A percentile compares a stretch with the other conserved stretches of the same genome.
These are phyloP conservation scores for Moricandia arvensis DNA, from an alignment of 345 rosid genomes.

Conservation along the genomic window DNA sequence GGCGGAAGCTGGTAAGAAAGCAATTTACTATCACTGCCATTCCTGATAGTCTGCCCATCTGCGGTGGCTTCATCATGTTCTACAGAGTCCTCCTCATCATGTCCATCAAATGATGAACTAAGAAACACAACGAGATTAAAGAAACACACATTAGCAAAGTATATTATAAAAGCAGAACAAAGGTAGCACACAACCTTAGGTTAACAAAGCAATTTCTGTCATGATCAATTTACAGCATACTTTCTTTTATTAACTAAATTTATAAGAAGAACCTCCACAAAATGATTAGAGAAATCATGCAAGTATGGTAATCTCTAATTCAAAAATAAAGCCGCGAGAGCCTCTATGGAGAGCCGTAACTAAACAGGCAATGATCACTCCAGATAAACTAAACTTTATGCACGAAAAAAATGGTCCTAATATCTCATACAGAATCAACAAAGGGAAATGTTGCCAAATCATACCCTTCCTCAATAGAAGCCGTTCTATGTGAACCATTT, in stretches of 20 bases:
- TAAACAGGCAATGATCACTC: conserved; percentile 9
- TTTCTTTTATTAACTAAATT: background rate
- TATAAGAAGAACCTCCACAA: conserved; percentile 9
- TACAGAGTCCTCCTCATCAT: conserved; percentile 66
- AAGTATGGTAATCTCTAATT: background rate
- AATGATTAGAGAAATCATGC: conserved; percentile 9
- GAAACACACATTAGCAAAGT: conserved; percentile 13
- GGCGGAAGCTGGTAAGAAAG: conserved; percentile 59
- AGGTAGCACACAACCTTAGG: conserved; percentile 16
- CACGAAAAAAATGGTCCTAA: background rate
- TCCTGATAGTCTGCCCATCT: conserved; percentile 53
- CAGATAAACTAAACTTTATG: background rate
- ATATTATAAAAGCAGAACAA: background rate
- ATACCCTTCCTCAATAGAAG: conserved; percentile 77
- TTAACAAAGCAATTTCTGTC: conserved; percentile 16
- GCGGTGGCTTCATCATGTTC: conserved; percentile 60
- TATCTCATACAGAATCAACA: conserved; percentile 14
- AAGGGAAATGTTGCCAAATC: conserved; percentile 28
- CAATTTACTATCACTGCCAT: conserved; percentile 63
- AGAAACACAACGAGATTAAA: conserved; percentile 20
- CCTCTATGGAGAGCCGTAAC: conserved; percentile 1
- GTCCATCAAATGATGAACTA: conserved; percentile 88
- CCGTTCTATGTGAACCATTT: conserved; percentile 68
- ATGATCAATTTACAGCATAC: conserved; percentile 5
- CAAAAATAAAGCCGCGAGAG: background rate